Percentiles rank a stretch among this genome's conserved stretches.
These are phyloP conservation scores for Apiospora saccharicola DNA, from an alignment of 2,329 filamentous ascomycete species.

Conservation along the genomic window DNA sequence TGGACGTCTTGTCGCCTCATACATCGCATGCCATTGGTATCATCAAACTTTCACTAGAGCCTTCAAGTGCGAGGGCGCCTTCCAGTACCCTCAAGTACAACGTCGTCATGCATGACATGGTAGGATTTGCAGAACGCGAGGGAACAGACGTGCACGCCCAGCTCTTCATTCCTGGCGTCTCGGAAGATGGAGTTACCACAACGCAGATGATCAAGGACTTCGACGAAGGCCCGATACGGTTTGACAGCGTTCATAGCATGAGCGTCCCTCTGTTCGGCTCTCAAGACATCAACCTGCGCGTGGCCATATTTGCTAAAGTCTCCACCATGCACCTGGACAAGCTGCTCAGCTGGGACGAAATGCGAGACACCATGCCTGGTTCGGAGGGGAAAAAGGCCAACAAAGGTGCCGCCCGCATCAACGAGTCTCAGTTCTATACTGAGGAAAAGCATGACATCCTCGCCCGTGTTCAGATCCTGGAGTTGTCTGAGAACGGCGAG, in stretches of 20 bases:
- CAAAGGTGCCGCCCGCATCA: conserved; percentile 72
- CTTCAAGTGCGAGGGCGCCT: conserved; percentile 90
- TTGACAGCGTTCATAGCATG: conserved; percentile 99
- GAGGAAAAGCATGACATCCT: conserved; percentile 96
- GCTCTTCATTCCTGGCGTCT: conserved; percentile 91
- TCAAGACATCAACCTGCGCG: conserved; percentile 76
- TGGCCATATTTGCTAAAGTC: conserved; percentile 91
- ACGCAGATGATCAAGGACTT: conserved; percentile 95
- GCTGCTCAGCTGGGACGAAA: conserved; percentile 97
- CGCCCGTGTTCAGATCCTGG: conserved; percentile 84
- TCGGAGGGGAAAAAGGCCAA: conserved; percentile 61
- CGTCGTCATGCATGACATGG: conserved; percentile 95
- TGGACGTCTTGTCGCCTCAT: conserved; percentile 92
- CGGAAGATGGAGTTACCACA: conserved; percentile 90
- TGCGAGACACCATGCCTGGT: conserved; percentile 78
- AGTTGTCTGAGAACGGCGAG: conserved; percentile 88
- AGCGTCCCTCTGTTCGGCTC: conserved; percentile 84
- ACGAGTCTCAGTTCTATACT: conserved; percentile 90
- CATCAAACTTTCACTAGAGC: conserved; percentile 88
- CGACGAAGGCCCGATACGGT: conserved; percentile 89
- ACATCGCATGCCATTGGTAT: conserved; percentile 91
- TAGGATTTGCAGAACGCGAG: conserved; percentile 94
- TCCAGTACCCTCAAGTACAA: conserved; percentile 97
- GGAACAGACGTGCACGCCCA: conserved; percentile 96
- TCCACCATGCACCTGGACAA: conserved; percentile 96